A percentile compares a stretch with the other conserved stretches of the same genome.
These are phyloP conservation scores for Saturnispora ahearnii DNA, from an alignment of 805 yeast species.

Conservation along the genomic window DNA sequence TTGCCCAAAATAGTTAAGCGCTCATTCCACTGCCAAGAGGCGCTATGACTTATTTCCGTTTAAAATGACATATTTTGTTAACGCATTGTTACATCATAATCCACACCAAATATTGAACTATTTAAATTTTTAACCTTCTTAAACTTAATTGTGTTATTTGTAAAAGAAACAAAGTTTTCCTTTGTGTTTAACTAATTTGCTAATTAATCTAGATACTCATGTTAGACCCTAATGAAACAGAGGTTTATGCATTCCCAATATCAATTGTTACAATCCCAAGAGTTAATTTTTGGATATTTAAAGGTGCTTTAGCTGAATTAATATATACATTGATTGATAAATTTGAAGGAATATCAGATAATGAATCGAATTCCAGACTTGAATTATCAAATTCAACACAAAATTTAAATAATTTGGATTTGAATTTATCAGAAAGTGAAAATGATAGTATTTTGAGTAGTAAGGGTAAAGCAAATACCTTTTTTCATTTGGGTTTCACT, in stretches of 20 bases:
- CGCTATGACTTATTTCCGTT: neutral
- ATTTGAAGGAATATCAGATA: conserved; percentile 14
- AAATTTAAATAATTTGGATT: conserved; percentile 4
- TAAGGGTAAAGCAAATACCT: conserved; percentile 31
- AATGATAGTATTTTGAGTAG: neutral
- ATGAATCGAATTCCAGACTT: conserved; percentile 6
- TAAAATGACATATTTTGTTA: neutral
- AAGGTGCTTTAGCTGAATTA: conserved; percentile 41
- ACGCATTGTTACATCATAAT: neutral
- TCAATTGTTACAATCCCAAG: conserved; percentile 47
- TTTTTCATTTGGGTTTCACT: conserved; percentile 54
- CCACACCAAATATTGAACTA: no score
- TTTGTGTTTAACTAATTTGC: no score
- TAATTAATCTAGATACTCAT: conserved; percentile 2
- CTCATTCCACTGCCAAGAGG: neutral
- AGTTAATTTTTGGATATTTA: conserved; percentile 43
- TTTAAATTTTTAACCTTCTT: no score
- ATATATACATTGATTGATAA: conserved; percentile 31
- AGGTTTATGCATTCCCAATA: conserved; percentile 37
- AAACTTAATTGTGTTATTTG: no score
- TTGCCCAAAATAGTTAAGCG: neutral
- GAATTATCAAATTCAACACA: conserved; percentile 7
- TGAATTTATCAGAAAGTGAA: neutral
- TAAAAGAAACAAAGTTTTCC: no score
- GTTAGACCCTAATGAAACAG: conserved; percentile 29